These are phyloP conservation scores for Phytopythium kandeliae DNA, from an alignment of 352 stramenopile genomes.

Conservation along the genomic window DNA sequence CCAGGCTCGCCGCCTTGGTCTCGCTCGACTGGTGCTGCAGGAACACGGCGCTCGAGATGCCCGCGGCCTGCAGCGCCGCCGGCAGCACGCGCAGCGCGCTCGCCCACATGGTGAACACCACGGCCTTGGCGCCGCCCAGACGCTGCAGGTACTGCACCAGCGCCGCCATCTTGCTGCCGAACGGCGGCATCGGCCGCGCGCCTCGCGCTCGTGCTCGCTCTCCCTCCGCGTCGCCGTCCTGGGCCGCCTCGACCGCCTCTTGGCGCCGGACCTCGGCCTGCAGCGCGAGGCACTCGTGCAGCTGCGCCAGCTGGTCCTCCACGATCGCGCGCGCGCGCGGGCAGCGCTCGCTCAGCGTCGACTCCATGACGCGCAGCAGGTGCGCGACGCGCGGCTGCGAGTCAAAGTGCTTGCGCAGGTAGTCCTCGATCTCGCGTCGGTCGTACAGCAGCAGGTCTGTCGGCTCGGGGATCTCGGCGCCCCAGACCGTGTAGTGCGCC, in stretches of 20 bases:
- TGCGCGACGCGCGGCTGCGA: constrained; percentile 28
- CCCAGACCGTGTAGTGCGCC: constrained; percentile 36
- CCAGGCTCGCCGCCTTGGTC: constrained; percentile 68
- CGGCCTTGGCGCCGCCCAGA: constrained; percentile 50
- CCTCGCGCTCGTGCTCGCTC: too few species aligned
- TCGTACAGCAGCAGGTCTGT: constrained; percentile 58
- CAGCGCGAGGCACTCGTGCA: constrained; percentile 45
- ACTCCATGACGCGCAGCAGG: constrained; percentile 49
- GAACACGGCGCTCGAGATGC: constrained; percentile 64
- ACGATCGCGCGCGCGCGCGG: constrained; percentile 33
- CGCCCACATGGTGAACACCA: constrained; percentile 85
- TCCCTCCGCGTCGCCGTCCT: constrained; percentile 18
- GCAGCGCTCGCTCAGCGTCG: constrained; percentile 53
- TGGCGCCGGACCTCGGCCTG: constrained; percentile 6
- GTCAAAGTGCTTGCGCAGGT: constrained; percentile 54
- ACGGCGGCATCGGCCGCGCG: constrained; percentile 25
- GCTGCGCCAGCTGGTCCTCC: constrained; percentile 41
- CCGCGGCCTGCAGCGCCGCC: constrained; percentile 42
- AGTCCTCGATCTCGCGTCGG: constrained; percentile 60
- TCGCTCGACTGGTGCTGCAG: constrained; percentile 72
- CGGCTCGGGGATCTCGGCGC: constrained; percentile 41
- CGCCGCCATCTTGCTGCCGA: constrained; percentile 71
- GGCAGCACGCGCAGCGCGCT: constrained; percentile 56
- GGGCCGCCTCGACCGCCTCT: too few species aligned
- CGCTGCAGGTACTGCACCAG: constrained; percentile 62